These are phyloP conservation scores for Inonotus hispidus DNA, from an alignment of 1,284 basidiomycete species.

Conservation along the genomic window DNA sequence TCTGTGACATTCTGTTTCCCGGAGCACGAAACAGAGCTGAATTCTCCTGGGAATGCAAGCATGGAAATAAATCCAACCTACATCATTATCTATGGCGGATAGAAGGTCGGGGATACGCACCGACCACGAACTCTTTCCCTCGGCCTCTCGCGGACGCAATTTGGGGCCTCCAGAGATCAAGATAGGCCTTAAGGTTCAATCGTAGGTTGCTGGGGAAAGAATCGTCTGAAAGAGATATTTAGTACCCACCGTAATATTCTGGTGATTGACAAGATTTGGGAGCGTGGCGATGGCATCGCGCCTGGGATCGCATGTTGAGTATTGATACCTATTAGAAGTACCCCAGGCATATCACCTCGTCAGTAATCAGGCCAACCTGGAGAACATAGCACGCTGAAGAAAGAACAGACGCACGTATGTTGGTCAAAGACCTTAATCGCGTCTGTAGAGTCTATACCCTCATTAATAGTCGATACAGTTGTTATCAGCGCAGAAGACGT, in stretches of 20 bases:
- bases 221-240: neutral
- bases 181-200: conserved; percentile 25
- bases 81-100: neutral
- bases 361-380: neutral
- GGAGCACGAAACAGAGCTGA: conserved; percentile 33
- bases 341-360: neutral
- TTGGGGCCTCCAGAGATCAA: conserved; percentile 34
- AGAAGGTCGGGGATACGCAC: conserved; percentile 11
- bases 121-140: conserved; percentile 32
- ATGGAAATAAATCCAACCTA: neutral
- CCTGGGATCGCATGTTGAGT: conserved; percentile 33
- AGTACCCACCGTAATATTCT: conserved; percentile 30
- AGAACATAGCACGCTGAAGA: neutral
- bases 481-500: conserved; percentile 29
- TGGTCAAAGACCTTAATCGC: conserved; percentile 31
- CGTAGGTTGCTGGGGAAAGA: neutral
- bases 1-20: conserved; percentile 35
- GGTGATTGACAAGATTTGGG: conserved; percentile 30
- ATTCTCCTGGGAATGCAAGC: conserved; percentile 22
- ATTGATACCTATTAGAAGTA: conserved; percentile 30
- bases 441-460: conserved; percentile 28
- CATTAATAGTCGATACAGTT: conserved; percentile 28
- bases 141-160: conserved; percentile 29
- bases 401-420: conserved; percentile 27
- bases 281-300: conserved; percentile 32